These are phyloP conservation scores for Suillus discolor DNA, from an alignment of 768 basidiomycete genomes.

Conservation along the genomic window DNA sequence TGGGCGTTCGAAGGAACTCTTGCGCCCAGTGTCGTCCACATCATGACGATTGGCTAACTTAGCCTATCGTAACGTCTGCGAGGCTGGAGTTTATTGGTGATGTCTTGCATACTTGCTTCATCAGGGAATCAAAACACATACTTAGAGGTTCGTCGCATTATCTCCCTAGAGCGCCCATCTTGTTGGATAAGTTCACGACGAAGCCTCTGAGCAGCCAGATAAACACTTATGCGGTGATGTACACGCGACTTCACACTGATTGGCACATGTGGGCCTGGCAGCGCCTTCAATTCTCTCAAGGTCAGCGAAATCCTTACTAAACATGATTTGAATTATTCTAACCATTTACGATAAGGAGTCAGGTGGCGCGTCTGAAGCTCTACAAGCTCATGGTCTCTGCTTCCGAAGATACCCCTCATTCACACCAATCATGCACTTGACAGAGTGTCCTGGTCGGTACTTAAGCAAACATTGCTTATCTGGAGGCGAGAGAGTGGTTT, in stretches of 20 bases:
- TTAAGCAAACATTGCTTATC: neutral
- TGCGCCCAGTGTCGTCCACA: neutral
- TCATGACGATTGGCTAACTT: too few relatives aligned
- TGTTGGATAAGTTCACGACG: neutral
- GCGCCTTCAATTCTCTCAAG: neutral
- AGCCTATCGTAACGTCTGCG: neutral
- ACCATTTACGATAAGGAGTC: conserved; percentile 2
- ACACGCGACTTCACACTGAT: neutral
- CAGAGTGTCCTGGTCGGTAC: neutral
- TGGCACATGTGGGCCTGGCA: neutral
- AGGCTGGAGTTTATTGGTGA: neutral
- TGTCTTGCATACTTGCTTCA: neutral
- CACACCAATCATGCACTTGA: neutral
- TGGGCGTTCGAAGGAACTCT: neutral
- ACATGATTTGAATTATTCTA: neutral
- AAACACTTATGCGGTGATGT: neutral
- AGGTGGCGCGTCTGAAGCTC: neutral
- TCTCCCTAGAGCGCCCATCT: neutral
- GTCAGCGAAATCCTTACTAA: neutral
- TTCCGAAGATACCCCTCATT: neutral
- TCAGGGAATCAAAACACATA: neutral
- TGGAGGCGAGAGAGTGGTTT: too few relatives aligned
- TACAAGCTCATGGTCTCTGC: neutral
- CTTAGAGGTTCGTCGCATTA: neutral
- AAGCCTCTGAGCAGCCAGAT: neutral